These are phyloP conservation scores for Wallemia ichthyophaga DNA, from an alignment of 1,284 basidiomycete genomes.

Conservation along the genomic window DNA sequence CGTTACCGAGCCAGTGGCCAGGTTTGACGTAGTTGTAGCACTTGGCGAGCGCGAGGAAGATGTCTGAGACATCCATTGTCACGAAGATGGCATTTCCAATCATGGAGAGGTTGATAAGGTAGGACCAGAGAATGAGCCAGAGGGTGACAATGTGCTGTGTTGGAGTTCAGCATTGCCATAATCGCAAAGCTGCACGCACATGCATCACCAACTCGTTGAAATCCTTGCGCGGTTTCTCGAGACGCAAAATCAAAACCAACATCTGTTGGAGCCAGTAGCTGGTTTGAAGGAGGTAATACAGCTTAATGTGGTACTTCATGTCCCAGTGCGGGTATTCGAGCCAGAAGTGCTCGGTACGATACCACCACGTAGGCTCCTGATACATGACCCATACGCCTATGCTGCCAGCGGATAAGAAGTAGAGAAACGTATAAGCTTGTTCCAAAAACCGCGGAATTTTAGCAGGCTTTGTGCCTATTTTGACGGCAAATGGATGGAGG, in stretches of 20 bases:
- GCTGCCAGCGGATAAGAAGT: constrained; percentile 36
- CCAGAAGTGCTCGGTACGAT: constrained; percentile 52
- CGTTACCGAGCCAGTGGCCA: constrained; percentile 17
- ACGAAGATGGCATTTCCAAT: constrained; percentile 81
- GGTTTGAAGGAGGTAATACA: constrained; percentile 67
- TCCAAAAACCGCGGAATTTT: constrained; percentile 66
- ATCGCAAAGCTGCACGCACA: constrained; percentile 10
- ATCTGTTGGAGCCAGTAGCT: constrained; percentile 89
- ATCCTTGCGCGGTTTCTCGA: constrained; percentile 86
- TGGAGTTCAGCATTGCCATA: background rate
- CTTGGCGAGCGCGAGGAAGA: constrained; percentile 63
- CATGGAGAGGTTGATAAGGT: constrained; percentile 44
- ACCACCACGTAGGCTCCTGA: constrained; percentile 68
- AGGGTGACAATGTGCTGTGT: constrained; percentile 69
- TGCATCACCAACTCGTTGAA: constrained; percentile 49
- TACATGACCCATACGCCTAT: constrained; percentile 64
- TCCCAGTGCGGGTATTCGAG: constrained; percentile 68
- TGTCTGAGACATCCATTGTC: constrained; percentile 89
- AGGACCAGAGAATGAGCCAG: constrained; percentile 88
- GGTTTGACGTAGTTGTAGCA: constrained; percentile 49
- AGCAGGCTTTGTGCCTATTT: constrained; percentile 32
- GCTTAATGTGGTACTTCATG: constrained; percentile 58
- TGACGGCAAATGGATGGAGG: constrained; percentile 35
- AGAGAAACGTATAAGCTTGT: constrained; percentile 44
- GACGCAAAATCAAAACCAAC: constrained; percentile 45